A percentile compares a stretch with the other conserved stretches of the same genome.
phyloP scores from a whole-genome alignment of 202 grass and related monocot species.

The Zizania palustris region DNA sequence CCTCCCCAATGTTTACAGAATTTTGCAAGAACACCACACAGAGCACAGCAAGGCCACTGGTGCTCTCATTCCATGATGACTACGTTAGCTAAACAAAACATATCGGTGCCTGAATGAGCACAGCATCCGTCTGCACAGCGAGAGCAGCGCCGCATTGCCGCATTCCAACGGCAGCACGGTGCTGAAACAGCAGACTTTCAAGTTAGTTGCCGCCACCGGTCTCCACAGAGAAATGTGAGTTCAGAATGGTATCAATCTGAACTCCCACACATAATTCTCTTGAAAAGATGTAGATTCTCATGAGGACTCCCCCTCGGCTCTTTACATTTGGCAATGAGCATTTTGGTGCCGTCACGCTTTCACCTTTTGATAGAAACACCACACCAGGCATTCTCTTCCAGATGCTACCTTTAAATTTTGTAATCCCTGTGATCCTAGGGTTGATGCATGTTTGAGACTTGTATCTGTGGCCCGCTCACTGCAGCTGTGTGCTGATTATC shows the following conservation, averaged over 20 bases:
- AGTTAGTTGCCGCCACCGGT: constrained; percentile 11
- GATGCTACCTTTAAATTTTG: constrained; percentile 10
- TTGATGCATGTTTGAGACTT: constrained; percentile 41
- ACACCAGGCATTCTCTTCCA: constrained; percentile 11
- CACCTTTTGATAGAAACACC: constrained; percentile 26
- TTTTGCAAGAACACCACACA: background rate
- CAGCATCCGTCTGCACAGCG: background rate
- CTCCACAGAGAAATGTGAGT: background rate
- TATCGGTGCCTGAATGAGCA: constrained; percentile 20
- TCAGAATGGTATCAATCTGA: background rate
- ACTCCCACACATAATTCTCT: background rate
- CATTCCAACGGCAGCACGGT: background rate
- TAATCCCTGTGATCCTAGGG: constrained; percentile 30
- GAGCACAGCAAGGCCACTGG: constrained; percentile 4
- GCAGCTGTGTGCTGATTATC: constrained; percentile 44
- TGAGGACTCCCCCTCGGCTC: constrained; percentile 8
- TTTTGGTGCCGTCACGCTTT: background rate
- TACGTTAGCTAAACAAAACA: constrained; percentile 23
- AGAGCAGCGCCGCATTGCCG: background rate
- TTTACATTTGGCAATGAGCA: constrained; percentile 28
- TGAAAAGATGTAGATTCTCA: background rate
- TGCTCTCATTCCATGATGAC: constrained; percentile 20
- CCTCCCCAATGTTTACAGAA: constrained; percentile 6
- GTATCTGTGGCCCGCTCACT: constrained; percentile 18
- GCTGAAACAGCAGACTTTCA: constrained; percentile 12